Conservation (phyloP, 148 eudicot genomes). For the Chenopodium quinoa region DNA sequence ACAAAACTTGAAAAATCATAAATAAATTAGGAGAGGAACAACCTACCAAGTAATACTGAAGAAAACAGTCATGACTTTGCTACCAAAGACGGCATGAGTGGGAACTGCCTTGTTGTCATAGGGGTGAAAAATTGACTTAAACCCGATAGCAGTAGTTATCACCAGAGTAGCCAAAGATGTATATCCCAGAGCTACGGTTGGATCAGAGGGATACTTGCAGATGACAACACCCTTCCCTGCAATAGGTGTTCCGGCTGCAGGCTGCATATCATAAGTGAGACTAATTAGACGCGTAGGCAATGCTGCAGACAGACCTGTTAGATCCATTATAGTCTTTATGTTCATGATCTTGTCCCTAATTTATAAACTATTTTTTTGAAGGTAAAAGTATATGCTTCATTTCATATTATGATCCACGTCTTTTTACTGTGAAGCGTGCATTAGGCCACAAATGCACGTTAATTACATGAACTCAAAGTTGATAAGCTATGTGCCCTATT, state of each 20-base stretch:
- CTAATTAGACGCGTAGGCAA: neutral
- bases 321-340: too few relatives aligned
- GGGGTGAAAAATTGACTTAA: slow-evolving; percentile 57
- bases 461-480: too few relatives aligned
- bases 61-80: slow-evolving; percentile 62
- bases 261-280: slow-evolving; percentile 37
- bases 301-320: neutral
- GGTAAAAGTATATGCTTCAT: too few relatives aligned
- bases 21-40: neutral
- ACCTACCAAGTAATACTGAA: slow-evolving; percentile 75
- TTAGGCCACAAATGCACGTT: too few relatives aligned
- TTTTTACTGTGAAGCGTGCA: too few relatives aligned
- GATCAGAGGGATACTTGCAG: slow-evolving; percentile 82
- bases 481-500: too few relatives aligned
- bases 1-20: neutral
- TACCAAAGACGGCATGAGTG: slow-evolving; percentile 54
- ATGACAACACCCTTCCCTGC: slow-evolving; percentile 65
- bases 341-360: too few relatives aligned
- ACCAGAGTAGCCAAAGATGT: slow-evolving; percentile 52
- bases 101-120: slow-evolving; percentile 77
- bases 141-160: slow-evolving; percentile 48
- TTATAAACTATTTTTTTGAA: too few relatives aligned
- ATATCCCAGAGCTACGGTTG: slow-evolving; percentile 66
- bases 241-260: slow-evolving; percentile 69
- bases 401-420: too few relatives aligned